These are phyloP conservation scores for Rhizoclosmatium globosum DNA, from an alignment of 192 early-diverging fungal genomes.

Conservation along the genomic window DNA sequence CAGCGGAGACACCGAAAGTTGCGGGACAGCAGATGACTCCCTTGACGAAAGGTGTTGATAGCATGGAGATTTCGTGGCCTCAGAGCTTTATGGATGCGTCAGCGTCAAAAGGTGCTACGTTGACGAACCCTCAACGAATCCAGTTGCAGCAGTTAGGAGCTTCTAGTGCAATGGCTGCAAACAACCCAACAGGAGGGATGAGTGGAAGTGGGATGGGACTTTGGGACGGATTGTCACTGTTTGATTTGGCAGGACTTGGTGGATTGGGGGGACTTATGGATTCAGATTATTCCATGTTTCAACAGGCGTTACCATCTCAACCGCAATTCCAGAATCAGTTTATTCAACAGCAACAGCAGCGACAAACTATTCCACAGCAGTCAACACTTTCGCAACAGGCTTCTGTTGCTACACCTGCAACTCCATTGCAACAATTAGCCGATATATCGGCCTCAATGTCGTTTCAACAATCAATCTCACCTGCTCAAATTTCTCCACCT, in stretches of 20 bases:
- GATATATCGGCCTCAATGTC: too few relatives aligned
- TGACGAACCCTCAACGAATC: not conserved
- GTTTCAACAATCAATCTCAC: too few relatives aligned
- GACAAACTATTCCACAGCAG: too few relatives aligned
- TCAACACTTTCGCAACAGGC: too few relatives aligned
- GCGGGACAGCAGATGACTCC: not conserved
- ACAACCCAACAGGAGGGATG: not conserved
- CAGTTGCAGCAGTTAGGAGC: not conserved
- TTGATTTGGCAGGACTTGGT: conserved; percentile 39
- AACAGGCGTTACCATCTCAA: not conserved
- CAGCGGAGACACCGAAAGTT: not conserved
- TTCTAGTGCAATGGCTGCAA: not conserved
- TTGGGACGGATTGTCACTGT: conserved; percentile 32
- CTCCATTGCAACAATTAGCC: too few relatives aligned
- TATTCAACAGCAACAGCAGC: too few relatives aligned
- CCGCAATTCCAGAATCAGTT: too few relatives aligned
- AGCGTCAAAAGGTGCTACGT: not conserved
- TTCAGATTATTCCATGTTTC: not conserved
- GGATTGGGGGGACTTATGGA: conserved; percentile 7
- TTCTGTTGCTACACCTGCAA: too few relatives aligned
- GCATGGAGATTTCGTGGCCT: conserved; percentile 8
- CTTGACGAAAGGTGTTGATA: not conserved
- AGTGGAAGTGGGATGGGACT: conserved; percentile 7
- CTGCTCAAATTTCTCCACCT: too few relatives aligned
- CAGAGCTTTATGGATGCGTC: conserved; percentile 7